These are phyloP conservation scores for Dactylellina haptotyla DNA, from an alignment of 2,329 filamentous ascomycete genomes.

Conservation along the genomic window DNA sequence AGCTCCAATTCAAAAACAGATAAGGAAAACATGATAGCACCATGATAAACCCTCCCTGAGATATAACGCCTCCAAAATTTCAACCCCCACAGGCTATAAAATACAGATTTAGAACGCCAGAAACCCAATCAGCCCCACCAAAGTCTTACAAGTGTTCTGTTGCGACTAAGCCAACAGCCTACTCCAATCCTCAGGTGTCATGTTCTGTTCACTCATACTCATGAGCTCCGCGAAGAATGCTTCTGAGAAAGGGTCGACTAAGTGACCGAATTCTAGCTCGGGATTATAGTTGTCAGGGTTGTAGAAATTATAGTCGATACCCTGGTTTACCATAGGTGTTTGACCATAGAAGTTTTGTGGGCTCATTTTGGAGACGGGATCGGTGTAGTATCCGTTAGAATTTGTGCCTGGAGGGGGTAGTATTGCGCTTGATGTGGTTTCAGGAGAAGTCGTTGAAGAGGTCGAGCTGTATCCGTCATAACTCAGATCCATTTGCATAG, in stretches of 20 bases:
- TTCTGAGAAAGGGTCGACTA: slow-evolving; percentile 49
- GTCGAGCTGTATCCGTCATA: slow-evolving; percentile 22
- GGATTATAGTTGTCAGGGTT: slow-evolving; percentile 51
- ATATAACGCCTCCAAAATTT: slow-evolving; percentile 13
- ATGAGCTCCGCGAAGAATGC: slow-evolving; percentile 49
- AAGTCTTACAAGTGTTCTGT: not conserved
- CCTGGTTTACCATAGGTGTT: slow-evolving; percentile 2
- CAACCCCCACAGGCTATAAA: slow-evolving; percentile 22
- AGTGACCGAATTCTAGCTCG: slow-evolving; percentile 43
- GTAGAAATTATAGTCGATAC: slow-evolving; percentile 45
- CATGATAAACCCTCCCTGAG: not conserved
- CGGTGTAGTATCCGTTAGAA: slow-evolving; percentile 11
- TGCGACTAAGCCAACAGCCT: slow-evolving; percentile 26
- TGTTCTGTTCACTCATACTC: slow-evolving; percentile 50
- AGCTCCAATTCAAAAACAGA: not conserved
- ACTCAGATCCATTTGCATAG: slow-evolving; percentile 44
- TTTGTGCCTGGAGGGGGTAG: slow-evolving; percentile 8
- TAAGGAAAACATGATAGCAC: not conserved
- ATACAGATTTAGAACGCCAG: slow-evolving; percentile 6
- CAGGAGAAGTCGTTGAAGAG: slow-evolving; percentile 11
- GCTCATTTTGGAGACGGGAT: not conserved
- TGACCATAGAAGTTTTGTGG: slow-evolving; percentile 20
- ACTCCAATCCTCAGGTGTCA: slow-evolving; percentile 52
- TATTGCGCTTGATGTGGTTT: slow-evolving; percentile 8
- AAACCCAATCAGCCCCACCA: not conserved